phyloP scores from a whole-genome alignment of 2,329 filamentous ascomycete genomes.

The Neurospora sp. region DNA sequence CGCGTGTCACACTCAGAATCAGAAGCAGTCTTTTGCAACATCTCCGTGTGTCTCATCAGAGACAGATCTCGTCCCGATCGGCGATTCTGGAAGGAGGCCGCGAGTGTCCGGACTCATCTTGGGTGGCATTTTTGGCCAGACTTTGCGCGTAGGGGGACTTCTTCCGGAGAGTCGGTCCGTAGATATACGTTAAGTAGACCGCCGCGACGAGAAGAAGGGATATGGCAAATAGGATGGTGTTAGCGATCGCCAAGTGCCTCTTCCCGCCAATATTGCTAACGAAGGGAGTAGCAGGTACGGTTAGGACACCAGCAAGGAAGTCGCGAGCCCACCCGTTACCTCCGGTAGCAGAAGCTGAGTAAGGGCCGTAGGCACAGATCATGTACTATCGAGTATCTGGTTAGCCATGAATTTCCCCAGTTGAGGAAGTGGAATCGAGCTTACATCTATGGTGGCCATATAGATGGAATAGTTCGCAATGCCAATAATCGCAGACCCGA shows the following conservation, averaged over 20 bases:
- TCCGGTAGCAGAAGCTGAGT: constrained; percentile 64
- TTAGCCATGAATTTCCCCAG: constrained; percentile 32
- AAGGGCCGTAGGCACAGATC: constrained; percentile 63
- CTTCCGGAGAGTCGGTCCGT: constrained; percentile 48
- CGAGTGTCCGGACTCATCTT: constrained; percentile 2
- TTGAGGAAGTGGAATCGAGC: background rate
- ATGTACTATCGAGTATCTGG: constrained; percentile 68
- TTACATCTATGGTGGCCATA: constrained; percentile 46
- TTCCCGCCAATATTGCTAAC: constrained; percentile 46
- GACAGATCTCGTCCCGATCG: background rate
- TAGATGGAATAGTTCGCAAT: constrained; percentile 68
- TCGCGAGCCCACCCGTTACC: constrained; percentile 68
- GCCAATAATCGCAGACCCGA: constrained; percentile 56
- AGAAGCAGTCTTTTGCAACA: background rate
- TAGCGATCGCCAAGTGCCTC: constrained; percentile 47
- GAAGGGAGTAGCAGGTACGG: constrained; percentile 56
- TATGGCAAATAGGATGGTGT: constrained; percentile 54
- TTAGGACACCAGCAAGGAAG: constrained; percentile 62
- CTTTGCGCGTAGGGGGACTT: constrained; percentile 56
- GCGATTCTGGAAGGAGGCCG: background rate
- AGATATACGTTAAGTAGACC: constrained; percentile 58
- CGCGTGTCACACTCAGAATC: background rate
- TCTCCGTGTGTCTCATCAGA: background rate
- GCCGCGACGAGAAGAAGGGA: constrained; percentile 50
- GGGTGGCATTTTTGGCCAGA: constrained; percentile 29